Percentiles rank a stretch among this genome's conserved stretches.
Evolutionary conservation across 257 asterid species (phyloP).

Genomic region (Marsdenia floribunda): DNA sequence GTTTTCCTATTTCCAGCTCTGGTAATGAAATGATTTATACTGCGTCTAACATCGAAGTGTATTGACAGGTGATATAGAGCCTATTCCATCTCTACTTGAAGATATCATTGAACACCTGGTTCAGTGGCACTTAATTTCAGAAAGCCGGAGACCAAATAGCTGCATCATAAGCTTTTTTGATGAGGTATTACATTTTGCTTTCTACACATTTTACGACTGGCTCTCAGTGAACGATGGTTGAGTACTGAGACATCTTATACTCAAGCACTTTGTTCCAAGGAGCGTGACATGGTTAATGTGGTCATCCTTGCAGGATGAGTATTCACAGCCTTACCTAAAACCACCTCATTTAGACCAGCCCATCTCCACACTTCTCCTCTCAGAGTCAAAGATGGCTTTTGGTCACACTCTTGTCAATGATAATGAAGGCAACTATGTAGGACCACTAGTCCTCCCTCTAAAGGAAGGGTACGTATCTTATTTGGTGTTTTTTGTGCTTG

Average conservation of each 20-base stretch:
- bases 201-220: background rate
- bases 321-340: conserved; percentile 90
- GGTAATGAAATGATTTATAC: background rate
- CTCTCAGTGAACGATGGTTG: background rate
- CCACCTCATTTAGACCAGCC: conserved; percentile 99
- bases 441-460: conserved; percentile 75
- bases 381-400: conserved; percentile 86
- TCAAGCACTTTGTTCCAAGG: background rate
- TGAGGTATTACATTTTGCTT: conserved; percentile 43
- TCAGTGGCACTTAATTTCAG: conserved; percentile 87
- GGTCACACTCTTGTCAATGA: conserved; percentile 74
- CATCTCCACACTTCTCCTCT: conserved; percentile 72
- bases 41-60: background rate
- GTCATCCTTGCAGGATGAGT: conserved; percentile 54
- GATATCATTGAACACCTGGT: conserved; percentile 71
- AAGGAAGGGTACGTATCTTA: conserved; percentile 67
- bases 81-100: conserved; percentile 77
- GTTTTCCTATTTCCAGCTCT: background rate
- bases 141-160: conserved; percentile 74
- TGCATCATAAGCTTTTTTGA: conserved; percentile 94
- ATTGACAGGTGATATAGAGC: conserved; percentile 61
- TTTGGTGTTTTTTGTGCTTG: background rate
- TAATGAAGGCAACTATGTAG: conserved; percentile 79
- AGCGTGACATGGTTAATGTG: background rate
- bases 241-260: background rate